Evolutionary conservation across 345 rosid species (phyloP).

Genomic region (Rhizophora mangle): DNA sequence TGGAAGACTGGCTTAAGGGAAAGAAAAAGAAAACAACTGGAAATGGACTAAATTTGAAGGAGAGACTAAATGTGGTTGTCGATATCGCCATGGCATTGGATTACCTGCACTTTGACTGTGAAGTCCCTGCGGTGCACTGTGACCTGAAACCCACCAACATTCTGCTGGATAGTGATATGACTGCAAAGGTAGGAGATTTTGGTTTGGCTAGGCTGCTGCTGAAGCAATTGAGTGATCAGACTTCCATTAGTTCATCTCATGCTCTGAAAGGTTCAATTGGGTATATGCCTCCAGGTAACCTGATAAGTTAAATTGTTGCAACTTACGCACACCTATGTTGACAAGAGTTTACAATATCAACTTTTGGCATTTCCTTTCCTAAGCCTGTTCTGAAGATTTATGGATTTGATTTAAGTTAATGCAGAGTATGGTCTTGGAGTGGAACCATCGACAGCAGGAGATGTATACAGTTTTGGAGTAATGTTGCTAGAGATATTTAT

Average conservation of each 20-base stretch:
- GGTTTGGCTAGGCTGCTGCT: conserved; percentile 43
- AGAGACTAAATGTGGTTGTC: conserved; percentile 43
- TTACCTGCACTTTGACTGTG: conserved; percentile 51
- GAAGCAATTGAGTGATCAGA: conserved; percentile 15
- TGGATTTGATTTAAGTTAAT: not conserved
- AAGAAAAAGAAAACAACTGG: conserved; percentile 30
- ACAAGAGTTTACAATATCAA: not conserved
- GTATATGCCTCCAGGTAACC: conserved; percentile 50
- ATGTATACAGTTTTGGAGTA: conserved; percentile 47
- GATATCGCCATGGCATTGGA: conserved; percentile 46
- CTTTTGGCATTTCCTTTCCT: not conserved
- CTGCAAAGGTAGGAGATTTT: conserved; percentile 54
- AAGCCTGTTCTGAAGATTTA: not conserved
- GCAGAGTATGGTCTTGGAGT: conserved; percentile 52
- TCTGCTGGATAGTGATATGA: conserved; percentile 44
- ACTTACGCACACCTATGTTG: not conserved
- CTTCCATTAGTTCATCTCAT: conserved; percentile 36
- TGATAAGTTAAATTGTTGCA: too few relatives aligned
- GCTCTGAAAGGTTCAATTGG: conserved; percentile 49
- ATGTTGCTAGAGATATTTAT: conserved; percentile 40
- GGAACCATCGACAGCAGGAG: conserved; percentile 48
- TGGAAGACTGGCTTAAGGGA: conserved; percentile 49
- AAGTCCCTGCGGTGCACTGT: conserved; percentile 51
- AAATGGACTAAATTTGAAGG: conserved; percentile 31
- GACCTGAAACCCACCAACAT: conserved; percentile 44